Base-by-base conservation (phyloP, 2,329 filamentous ascomycete genomes). In the Fusarium citri region DNA sequence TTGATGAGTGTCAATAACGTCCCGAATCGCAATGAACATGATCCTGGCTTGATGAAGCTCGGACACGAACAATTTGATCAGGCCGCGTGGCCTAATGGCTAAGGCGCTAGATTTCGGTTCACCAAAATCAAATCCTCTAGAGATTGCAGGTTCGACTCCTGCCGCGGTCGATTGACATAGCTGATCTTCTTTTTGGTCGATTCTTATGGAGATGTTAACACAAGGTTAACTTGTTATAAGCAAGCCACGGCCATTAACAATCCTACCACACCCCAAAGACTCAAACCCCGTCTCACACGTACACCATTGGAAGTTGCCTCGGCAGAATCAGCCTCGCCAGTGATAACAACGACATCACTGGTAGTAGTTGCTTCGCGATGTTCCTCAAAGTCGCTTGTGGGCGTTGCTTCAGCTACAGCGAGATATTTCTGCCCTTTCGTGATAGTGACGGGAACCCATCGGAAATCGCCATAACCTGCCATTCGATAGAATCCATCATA, bases 11-110 rank as follows among this genome's bases (percentile, higher is more conserved):
- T 37, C 10, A 10, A 37, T 18, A 7, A 1, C 6, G 11, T n/a
- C 18, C 3, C 4, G 34, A 3, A 11, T n/a, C 2, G 0, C 6
- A n/a, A 7, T 10, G 0, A 37, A n/a, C 10, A 37, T 37, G 1
- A n/a, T n/a, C 0, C 18, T 1, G 2, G 34, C 18, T 37, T n/a
- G 10, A 2, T 37, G 10, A n/a, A 7, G 10, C 34, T 12, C 18
- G 10, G 34, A 1, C 6, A 37, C 1, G 34, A 37, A 37, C 10
- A 37, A 37, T 18, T n/a, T 11, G 34, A 37, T 37, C 18, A 7
- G 34, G 34, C 18, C 18, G 34, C 34, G 34, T 37, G 18, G 34
- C 34, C 34, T 37, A 37, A 37, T 37, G 34, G 18, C 34, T 37
- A 37, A 37, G 34, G 34, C 34, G 34, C 34, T 37, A 37, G 34